Evolutionary conservation across 108 stramenopile species (phyloP).

Genomic region (Discostella stelligeroides): DNA sequence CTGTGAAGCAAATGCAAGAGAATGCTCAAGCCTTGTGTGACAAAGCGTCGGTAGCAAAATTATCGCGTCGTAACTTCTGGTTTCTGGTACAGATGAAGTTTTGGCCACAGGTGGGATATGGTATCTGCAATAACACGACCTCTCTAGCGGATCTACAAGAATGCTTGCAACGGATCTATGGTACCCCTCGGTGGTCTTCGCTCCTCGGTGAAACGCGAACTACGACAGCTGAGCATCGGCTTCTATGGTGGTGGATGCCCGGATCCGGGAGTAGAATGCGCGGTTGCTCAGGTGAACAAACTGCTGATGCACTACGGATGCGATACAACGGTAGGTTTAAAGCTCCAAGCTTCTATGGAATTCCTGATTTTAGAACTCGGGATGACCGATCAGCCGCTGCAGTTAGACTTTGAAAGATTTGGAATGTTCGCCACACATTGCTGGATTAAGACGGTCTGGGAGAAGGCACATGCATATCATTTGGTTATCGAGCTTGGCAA

Average conservation of each 20-base stretch:
- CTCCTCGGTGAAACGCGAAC: too few relatives aligned
- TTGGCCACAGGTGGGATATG: too few relatives aligned
- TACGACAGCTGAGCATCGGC: slow-evolving; percentile 7
- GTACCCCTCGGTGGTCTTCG: too few relatives aligned
- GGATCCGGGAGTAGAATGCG: slow-evolving; percentile 13
- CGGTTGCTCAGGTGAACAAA: background rate
- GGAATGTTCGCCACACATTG: background rate
- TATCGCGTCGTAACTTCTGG: background rate
- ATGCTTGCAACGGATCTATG: too few relatives aligned
- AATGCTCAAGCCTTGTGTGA: background rate
- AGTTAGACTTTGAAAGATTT: background rate
- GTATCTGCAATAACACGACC: too few relatives aligned
- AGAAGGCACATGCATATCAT: background rate
- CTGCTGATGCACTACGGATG: slow-evolving; percentile 21
- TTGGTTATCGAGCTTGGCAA: background rate
- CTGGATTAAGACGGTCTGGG: slow-evolving; percentile 12
- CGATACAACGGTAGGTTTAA: background rate
- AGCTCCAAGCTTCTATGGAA: background rate
- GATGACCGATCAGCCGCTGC: slow-evolving; percentile 6
- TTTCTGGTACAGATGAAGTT: slow-evolving; percentile 3
- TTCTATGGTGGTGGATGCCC: slow-evolving; percentile 25
- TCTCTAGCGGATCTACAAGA: too few relatives aligned
- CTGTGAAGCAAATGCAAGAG: background rate
- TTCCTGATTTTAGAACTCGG: slow-evolving; percentile 5
- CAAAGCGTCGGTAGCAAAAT: background rate